Conservation (phyloP, 2,329 filamentous ascomycete species). For the Clarireedia monteithiana region DNA sequence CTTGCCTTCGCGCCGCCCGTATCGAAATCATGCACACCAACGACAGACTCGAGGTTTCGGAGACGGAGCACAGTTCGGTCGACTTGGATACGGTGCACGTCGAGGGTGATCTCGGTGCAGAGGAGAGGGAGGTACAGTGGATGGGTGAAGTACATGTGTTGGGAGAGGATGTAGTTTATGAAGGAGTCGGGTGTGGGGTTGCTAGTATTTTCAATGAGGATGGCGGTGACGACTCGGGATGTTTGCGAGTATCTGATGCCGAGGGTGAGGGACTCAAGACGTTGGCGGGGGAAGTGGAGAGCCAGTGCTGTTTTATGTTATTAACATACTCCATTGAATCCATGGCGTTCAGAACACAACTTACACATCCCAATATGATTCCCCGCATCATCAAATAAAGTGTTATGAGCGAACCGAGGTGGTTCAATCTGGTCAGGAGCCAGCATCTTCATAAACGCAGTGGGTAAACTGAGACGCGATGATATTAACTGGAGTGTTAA, state of each 20-base stretch:
- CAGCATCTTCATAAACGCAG: slow-evolving; percentile 1
- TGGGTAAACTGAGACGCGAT: background rate
- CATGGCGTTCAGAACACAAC: background rate
- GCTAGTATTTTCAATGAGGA: background rate
- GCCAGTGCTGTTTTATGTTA: background rate
- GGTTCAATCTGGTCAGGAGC: slow-evolving; percentile 4
- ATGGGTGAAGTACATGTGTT: background rate
- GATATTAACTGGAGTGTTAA: background rate
- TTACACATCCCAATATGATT: background rate
- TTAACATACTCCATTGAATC: background rate
- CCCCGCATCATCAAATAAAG: background rate
- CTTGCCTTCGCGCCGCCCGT: background rate
- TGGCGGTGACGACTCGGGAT: background rate
- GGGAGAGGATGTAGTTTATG: background rate
- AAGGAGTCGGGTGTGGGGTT: background rate
- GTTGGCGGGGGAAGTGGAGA: background rate
- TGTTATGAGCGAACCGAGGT: slow-evolving; percentile 1
- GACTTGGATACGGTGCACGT: background rate
- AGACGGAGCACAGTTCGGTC: background rate
- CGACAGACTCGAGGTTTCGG: background rate
- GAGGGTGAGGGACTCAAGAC: background rate
- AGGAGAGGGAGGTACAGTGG: background rate
- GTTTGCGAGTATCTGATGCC: background rate
- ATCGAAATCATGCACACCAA: background rate
- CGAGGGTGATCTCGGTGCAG: background rate